Base-by-base conservation (phyloP, 768 basidiomycete genomes). In the Collybiopsis confluens region DNA sequence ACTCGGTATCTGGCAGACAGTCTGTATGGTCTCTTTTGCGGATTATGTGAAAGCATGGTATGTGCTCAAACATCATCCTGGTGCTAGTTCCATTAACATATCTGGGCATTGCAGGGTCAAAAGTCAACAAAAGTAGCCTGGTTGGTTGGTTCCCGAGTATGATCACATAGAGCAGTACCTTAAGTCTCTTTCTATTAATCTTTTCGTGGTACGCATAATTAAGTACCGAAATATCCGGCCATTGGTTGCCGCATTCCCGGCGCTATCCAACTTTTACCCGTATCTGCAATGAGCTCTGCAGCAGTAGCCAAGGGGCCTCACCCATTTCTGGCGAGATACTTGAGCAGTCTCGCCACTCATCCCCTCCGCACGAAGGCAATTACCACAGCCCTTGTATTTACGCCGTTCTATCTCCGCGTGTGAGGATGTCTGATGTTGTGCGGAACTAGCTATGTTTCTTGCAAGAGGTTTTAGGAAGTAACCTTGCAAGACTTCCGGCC, bases 1-100 rank as follows among this genome's bases (percentile, higher is more conserved):
- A 58, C 83, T 99, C 56, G 94, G 96, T 56, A 81, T 96, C 66
- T 97, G 93, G 93, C 93, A 97, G 72, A 97, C 93, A 6, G 79
- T 98, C 61, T 99, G 97, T 79, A 99, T 99, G 96, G 96, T 98
- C 61, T 94, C 92, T 20, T 88, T 98, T 59, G 94, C 95, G 18
- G 95, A 98, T 72, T 94, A 94, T 65, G 94, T 98, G 59, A 96
- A 94, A 69, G 78, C 73, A 54, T 93, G 91, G 88, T 88, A 58
- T 33, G 79, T 63, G 51, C 35, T 3, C 21, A 33, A n/a, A n/a
- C n/a, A n/a, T n/a, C n/a, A n/a, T n/a, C n/a, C n/a, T n/a, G n/a
- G n/a, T n/a, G n/a, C n/a, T n/a, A n/a, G n/a, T n/a, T n/a, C n/a
- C n/a, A n/a, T n/a, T n/a, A n/a, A n/a, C n/a, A n/a, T n/a, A n/a